phyloP scores from a whole-genome alignment of 2,329 filamentous ascomycete species.

The Cladosporium cucumerinum region DNA sequence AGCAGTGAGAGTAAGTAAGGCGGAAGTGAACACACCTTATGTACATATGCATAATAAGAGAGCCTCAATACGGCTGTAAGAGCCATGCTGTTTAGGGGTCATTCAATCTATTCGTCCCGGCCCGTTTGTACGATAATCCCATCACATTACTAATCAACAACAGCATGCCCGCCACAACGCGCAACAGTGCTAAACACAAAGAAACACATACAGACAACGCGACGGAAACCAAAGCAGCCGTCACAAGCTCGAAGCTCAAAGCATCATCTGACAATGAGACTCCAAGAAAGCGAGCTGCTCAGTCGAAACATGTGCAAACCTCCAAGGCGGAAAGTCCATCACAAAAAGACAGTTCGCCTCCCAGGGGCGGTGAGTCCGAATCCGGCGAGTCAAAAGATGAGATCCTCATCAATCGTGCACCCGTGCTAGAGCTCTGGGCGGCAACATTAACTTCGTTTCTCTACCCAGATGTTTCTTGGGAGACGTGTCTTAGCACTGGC shows the following conservation, averaged over 20 bases:
- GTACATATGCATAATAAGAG: not conserved
- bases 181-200: not conserved
- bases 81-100: not conserved
- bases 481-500: slow-evolving; percentile 33
- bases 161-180: slow-evolving; percentile 4
- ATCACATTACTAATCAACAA: not conserved
- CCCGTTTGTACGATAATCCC: not conserved
- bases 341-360: not conserved
- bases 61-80: not conserved
- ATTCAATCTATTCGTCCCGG: too few species aligned
- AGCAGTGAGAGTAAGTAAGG: not conserved
- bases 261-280: not conserved
- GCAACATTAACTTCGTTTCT: slow-evolving; percentile 28
- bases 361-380: not conserved
- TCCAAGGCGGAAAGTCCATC: not conserved
- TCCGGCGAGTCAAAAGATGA: not conserved
- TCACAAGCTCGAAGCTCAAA: not conserved
- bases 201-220: not conserved
- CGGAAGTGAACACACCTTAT: not conserved
- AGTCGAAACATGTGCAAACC: not conserved
- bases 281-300: not conserved
- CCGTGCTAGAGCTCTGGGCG: slow-evolving; percentile 33
- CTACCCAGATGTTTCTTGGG: slow-evolving; percentile 30
- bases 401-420: slow-evolving; percentile 34
- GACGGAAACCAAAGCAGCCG: not conserved